Evolutionary conservation across 495 filamentous ascomycete species (phyloP).

Genomic region (Xylaria nigripes): DNA sequence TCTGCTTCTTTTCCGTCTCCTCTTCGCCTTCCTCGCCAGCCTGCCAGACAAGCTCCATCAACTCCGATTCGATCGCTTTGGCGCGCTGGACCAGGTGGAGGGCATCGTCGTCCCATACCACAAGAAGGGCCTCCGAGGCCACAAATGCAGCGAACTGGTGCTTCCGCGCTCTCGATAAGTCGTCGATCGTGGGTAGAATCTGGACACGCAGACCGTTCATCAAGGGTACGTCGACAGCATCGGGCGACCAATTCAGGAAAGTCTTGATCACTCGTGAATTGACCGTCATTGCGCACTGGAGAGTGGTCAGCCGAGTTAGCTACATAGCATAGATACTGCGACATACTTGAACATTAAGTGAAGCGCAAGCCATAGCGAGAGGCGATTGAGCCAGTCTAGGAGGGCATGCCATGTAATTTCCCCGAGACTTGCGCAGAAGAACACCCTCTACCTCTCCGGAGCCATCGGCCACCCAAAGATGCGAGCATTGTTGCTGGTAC

Average conservation of each 20-base stretch:
- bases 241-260: conserved; percentile 61
- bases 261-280: conserved; percentile 69
- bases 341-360: conserved; percentile 59
- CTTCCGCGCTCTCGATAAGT: conserved; percentile 58
- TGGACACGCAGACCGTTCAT: conserved; percentile 67
- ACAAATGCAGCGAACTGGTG: conserved; percentile 73
- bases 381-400: conserved; percentile 47
- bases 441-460: conserved; percentile 62
- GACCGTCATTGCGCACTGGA: conserved; percentile 68
- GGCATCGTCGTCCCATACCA: conserved; percentile 74
- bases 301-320: background rate
- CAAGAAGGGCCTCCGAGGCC: conserved; percentile 54
- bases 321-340: background rate
- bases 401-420: conserved; percentile 62
- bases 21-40: conserved; percentile 40
- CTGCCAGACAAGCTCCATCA: conserved; percentile 69
- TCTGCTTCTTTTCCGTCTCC: conserved; percentile 40
- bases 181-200: conserved; percentile 60
- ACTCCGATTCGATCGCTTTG: conserved; percentile 58
- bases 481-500: conserved; percentile 65
- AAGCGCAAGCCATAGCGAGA: conserved; percentile 54
- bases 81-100: conserved; percentile 58
- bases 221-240: conserved; percentile 64
- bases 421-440: conserved; percentile 55
- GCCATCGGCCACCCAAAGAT: conserved; percentile 62